These are phyloP conservation scores for Dactylellina drechsleri DNA, from an alignment of 2,329 filamentous ascomycete species.

Conservation along the genomic window DNA sequence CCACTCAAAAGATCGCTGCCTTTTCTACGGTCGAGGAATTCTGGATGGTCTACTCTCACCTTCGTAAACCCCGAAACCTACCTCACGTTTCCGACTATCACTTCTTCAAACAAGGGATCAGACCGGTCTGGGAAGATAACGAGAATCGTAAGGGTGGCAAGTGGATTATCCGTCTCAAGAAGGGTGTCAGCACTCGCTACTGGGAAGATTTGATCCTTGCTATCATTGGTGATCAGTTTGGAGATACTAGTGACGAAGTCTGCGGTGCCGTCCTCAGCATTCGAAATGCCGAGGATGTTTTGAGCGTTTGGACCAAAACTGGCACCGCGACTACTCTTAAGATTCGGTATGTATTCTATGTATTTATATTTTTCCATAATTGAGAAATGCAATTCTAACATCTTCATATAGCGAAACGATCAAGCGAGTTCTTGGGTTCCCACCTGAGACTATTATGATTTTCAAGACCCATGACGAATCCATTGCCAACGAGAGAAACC, in stretches of 20 bases:
- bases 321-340: constrained; percentile 94
- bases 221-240: constrained; percentile 92
- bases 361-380: constrained; percentile 10
- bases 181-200: constrained; percentile 94
- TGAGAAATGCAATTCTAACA: constrained; percentile 2
- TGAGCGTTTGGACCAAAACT: constrained; percentile 97
- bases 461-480: constrained; percentile 98
- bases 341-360: constrained; percentile 76
- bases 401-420: constrained; percentile 79
- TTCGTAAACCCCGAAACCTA: constrained; percentile 86
- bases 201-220: constrained; percentile 95
- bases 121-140: constrained; percentile 98
- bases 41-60: constrained; percentile 85
- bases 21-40: constrained; percentile 89
- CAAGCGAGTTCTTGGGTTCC: constrained; percentile 87
- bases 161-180: constrained; percentile 96
- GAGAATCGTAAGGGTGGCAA: constrained; percentile 96
- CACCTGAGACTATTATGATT: constrained; percentile 86
- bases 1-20: constrained; percentile 83
- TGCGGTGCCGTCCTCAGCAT: constrained; percentile 95
- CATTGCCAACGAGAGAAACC: constrained; percentile 66
- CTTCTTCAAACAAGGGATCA: constrained; percentile 94
- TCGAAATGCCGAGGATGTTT: constrained; percentile 92
- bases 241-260: constrained; percentile 90
- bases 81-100: constrained; percentile 97